Base-by-base conservation (phyloP, 495 filamentous ascomycete genomes). In the Glonium stellatum region DNA sequence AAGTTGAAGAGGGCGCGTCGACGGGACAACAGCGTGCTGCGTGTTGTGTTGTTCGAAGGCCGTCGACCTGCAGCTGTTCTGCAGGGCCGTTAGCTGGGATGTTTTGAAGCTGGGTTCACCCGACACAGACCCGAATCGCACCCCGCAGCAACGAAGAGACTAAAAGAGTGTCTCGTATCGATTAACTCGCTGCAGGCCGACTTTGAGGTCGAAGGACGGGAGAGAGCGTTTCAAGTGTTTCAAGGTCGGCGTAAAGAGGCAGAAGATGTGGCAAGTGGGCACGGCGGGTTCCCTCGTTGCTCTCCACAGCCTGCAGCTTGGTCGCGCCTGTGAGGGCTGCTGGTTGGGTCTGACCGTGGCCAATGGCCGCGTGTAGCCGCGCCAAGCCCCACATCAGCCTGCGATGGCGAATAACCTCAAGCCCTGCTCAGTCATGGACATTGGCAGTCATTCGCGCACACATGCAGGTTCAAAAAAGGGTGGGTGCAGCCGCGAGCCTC, bases 21-120 rank as follows among this genome's bases (percentile, higher is more conserved):
- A 11, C 52, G n/a, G 60, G 27, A 51, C 25, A 60, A 60, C 54
- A 55, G 60, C 57, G 65, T 23, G 65, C 65, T 66, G 60, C 60
- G 60, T 63, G 62, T 61, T 66, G 63, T 64, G 66, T 69, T 62
- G 61, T 64, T 64, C 58, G 51, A 41, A 35, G 57, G 35, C 55
- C 59, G 47, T 59, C 59, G 47, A 47, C 35, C 44, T 63, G 64
- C 64, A 63, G 59, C 35, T 57, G 57, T 34, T 42, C 25, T 19
- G 52, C 52, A 21, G 39, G 13, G 4, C 13, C 13, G 39, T 44
- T 18, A 44, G 13, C 39, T 44, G 39, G 39, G 39, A 13, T 15
- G 39, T 13, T 18, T 39, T 3, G 39, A 11, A 44, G 39, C 12
- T 15, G 18, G 39, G 39, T 44, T 44, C 39, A 11, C 39, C 39